Conservation (phyloP, 768 basidiomycete species). For the Boletus patriciae region DNA sequence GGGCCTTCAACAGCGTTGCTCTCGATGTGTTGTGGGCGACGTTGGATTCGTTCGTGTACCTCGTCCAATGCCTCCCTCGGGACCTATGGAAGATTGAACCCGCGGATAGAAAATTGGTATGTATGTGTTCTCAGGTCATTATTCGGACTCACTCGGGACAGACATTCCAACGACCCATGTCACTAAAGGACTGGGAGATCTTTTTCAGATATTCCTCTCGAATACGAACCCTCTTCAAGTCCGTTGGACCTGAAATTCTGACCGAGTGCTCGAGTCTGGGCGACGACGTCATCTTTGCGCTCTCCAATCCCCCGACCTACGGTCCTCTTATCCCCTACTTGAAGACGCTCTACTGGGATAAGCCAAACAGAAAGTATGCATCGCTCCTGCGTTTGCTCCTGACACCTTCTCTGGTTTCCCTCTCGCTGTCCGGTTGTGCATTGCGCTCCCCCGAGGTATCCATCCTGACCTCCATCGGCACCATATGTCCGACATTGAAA, state of each 20-base stretch:
- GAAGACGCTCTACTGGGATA: conserved; percentile 22
- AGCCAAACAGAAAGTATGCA: conserved; percentile 12
- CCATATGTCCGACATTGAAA: conserved; percentile 21
- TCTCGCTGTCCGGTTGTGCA: conserved; percentile 8
- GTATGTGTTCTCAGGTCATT: not conserved
- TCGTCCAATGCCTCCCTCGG: conserved; percentile 28
- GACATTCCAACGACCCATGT: conserved; percentile 28
- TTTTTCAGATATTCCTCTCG: conserved; percentile 30
- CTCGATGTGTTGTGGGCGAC: conserved; percentile 27
- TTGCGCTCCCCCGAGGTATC: conserved; percentile 20
- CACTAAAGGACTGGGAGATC: conserved; percentile 27
- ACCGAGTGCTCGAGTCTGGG: conserved; percentile 5
- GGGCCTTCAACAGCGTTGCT: conserved; percentile 20
- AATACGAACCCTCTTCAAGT: conserved; percentile 14
- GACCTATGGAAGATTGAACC: conserved; percentile 27
- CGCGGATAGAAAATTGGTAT: conserved; percentile 9
- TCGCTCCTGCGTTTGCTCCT: conserved; percentile 22
- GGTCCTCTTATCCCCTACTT: conserved; percentile 24
- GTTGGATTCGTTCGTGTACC: conserved; percentile 21
- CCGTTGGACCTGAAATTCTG: not conserved
- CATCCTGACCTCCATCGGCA: conserved; percentile 21
- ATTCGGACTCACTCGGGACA: conserved; percentile 14
- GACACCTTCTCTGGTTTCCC: conserved; percentile 21
- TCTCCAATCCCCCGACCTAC: conserved; percentile 23
- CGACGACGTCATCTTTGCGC: conserved; percentile 26